Evolutionary conservation across 1,284 basidiomycete genomes (phyloP).

Genomic region (Xerocomus amazonicus): DNA sequence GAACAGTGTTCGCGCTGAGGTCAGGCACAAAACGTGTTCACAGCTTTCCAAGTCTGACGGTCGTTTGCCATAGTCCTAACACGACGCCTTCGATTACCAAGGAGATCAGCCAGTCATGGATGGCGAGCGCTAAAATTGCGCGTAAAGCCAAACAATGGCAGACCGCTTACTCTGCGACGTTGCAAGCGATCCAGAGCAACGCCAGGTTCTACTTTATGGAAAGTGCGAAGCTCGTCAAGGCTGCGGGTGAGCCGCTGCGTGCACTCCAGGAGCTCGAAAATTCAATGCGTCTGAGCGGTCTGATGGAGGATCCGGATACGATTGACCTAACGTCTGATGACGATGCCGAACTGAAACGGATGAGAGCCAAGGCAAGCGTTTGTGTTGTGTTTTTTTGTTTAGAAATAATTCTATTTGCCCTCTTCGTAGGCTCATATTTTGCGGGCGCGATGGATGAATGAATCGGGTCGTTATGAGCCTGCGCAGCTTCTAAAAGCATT

Average conservation of each 20-base stretch:
- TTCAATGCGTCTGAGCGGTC: constrained; percentile 53
- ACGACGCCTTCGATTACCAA: constrained; percentile 41
- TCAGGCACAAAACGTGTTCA: constrained; percentile 32
- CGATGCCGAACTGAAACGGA: constrained; percentile 45
- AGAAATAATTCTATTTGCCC: constrained; percentile 1
- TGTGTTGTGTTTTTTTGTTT: background rate
- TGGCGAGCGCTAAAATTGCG: constrained; percentile 91
- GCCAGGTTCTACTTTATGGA: constrained; percentile 87
- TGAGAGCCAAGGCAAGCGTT: constrained; percentile 69
- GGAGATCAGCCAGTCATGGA: constrained; percentile 84
- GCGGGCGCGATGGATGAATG: constrained; percentile 92
- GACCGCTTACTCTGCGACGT: constrained; percentile 93
- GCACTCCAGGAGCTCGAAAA: constrained; percentile 90
- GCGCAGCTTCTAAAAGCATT: constrained; percentile 33
- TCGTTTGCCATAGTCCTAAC: constrained; percentile 15
- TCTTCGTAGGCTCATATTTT: constrained; percentile 71
- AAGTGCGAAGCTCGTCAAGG: constrained; percentile 83
- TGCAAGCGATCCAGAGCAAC: constrained; percentile 82
- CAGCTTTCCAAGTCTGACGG: constrained; percentile 9
- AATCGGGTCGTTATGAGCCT: constrained; percentile 82
- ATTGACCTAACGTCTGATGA: constrained; percentile 56
- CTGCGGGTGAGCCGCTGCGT: constrained; percentile 78
- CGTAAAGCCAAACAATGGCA: constrained; percentile 94
- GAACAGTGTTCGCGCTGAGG: constrained; percentile 81
- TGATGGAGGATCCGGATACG: constrained; percentile 40